phyloP scores from a whole-genome alignment of 345 rosid species.

The Syzygium aqueum region DNA sequence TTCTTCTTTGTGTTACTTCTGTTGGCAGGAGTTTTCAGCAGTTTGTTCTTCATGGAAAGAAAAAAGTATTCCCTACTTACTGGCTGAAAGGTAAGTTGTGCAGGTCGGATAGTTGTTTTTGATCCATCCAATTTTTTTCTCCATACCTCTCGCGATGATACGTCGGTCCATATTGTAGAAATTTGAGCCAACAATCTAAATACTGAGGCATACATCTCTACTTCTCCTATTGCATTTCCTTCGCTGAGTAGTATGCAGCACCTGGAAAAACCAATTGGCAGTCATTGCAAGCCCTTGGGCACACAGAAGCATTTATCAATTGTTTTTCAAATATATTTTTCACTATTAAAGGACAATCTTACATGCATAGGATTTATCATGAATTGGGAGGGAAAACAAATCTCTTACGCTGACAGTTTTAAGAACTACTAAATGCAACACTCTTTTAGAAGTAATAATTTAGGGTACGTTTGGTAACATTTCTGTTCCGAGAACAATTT shows the following conservation, averaged over 20 bases:
- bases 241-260: accelerated
- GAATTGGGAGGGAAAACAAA: background rate
- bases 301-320: background rate
- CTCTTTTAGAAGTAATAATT: background rate
- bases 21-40: background rate
- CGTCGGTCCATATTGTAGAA: background rate
- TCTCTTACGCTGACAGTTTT: background rate
- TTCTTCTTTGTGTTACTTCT: background rate
- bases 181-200: background rate
- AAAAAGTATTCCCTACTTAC: background rate
- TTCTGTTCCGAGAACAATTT: no score
- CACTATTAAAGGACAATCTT: background rate
- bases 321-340: background rate
- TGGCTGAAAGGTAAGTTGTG: background rate
- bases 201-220: background rate
- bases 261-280: background rate
- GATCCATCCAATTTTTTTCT: background rate
- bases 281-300: background rate
- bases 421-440: background rate
- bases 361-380: background rate
- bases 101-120: background rate
- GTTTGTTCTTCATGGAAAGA: background rate
- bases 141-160: background rate
- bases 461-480: background rate
- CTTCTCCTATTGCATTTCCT: background rate